Percentiles rank a stretch among this genome's conserved stretches.
Conservation (phyloP, 345 rosid genomes). For the Hirschfeldia incana region DNA sequence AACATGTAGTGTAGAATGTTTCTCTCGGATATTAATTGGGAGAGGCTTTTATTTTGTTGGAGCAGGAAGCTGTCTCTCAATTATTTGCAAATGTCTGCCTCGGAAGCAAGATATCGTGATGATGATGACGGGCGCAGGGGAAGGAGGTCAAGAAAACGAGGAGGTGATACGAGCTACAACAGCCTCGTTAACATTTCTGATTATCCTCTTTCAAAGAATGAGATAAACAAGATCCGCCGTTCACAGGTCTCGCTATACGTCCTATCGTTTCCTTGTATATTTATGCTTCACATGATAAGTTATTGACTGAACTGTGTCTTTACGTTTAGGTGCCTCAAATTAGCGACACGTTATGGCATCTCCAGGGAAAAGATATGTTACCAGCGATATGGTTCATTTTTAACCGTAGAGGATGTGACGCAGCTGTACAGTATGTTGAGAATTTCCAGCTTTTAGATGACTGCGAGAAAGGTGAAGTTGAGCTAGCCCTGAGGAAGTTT, state of each 20-base stretch:
- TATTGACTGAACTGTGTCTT: slow-evolving; percentile 10
- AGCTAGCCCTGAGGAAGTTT: slow-evolving; percentile 80
- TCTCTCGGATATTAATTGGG: slow-evolving; percentile 11
- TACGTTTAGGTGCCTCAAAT: slow-evolving; percentile 79
- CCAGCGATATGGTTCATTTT: slow-evolving; percentile 98
- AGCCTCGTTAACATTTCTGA: slow-evolving; percentile 42
- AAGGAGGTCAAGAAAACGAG: slow-evolving; percentile 62
- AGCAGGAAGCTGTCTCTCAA: slow-evolving; percentile 83
- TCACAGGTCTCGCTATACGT: slow-evolving; percentile 55
- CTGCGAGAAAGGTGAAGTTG: slow-evolving; percentile 82
- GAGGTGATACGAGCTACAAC: slow-evolving; percentile 43
- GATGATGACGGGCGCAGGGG: slow-evolving; percentile 59
- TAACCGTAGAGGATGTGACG: slow-evolving; percentile 92
- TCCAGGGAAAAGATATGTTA: slow-evolving; percentile 73
- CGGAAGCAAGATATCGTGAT: slow-evolving; percentile 51
- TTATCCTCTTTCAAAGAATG: slow-evolving; percentile 78
- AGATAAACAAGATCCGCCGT: slow-evolving; percentile 74
- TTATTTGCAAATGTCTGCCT: slow-evolving; percentile 71
- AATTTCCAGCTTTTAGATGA: slow-evolving; percentile 73
- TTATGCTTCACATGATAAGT: neutral
- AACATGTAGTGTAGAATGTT: neutral
- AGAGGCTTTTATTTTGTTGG: slow-evolving; percentile 27
- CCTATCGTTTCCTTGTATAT: neutral
- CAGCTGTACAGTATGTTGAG: slow-evolving; percentile 87
- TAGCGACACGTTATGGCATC: slow-evolving; percentile 75